Conservation (phyloP, 169 alveolate genomes). For the Babesia caballi region DNA sequence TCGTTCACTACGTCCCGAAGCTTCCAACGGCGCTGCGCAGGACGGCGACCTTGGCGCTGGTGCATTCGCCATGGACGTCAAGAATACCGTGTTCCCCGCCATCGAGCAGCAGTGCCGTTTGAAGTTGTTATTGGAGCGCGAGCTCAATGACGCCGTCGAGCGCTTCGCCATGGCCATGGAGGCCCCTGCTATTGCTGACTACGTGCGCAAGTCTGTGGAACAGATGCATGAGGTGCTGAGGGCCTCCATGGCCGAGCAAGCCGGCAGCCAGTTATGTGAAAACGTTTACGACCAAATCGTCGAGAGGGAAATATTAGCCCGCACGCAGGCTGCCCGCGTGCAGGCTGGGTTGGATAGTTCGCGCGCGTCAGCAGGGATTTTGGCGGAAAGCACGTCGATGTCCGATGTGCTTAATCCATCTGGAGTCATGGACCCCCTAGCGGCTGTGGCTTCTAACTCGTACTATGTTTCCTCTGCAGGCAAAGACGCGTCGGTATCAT, state of each 20-base stretch:
- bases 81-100: conserved; percentile 15
- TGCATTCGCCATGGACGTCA: background rate
- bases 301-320: conserved; percentile 12
- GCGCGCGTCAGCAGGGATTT: background rate
- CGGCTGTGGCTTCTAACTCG: too few relatives aligned
- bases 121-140: conserved; percentile 36
- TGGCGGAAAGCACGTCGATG: too few relatives aligned
- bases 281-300: conserved; percentile 23
- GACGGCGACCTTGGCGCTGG: background rate
- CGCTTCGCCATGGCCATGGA: conserved; percentile 50
- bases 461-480: too few relatives aligned
- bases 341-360: background rate
- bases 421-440: too few relatives aligned
- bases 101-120: conserved; percentile 25
- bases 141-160: conserved; percentile 51
- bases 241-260: conserved; percentile 8
- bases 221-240: conserved; percentile 2
- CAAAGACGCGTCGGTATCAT: too few relatives aligned
- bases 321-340: conserved; percentile 5
- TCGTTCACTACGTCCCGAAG: too few relatives aligned
- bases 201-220: conserved; percentile 22
- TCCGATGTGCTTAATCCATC: too few relatives aligned
- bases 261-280: conserved; percentile 36
- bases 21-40: background rate
- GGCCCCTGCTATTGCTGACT: conserved; percentile 27